Conservation (phyloP, 805 yeast species). For the Pachysolen tannophilus region DNA sequence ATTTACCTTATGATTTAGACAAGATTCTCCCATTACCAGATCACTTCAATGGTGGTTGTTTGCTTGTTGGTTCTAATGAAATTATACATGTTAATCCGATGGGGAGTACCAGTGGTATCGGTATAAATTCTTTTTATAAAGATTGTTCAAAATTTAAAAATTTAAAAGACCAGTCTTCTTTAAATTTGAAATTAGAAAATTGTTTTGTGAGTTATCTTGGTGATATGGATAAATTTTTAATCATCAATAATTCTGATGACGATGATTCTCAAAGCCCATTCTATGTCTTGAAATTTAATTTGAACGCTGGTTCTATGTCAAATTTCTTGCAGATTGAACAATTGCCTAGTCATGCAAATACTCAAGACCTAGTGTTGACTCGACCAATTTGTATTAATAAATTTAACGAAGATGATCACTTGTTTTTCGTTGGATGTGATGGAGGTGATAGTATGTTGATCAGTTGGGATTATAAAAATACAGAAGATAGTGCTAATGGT, state of each 20-base stretch:
- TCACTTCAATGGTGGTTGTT: constrained; percentile 63
- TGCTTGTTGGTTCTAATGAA: constrained; percentile 66
- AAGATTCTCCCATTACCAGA: constrained; percentile 52
- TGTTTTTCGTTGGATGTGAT: constrained; percentile 51
- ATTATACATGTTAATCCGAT: constrained; percentile 73
- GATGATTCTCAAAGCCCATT: neutral
- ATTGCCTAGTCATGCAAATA: constrained; percentile 13
- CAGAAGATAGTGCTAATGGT: constrained; percentile 1
- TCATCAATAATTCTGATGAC: constrained; percentile 20
- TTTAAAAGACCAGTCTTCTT: constrained; percentile 35
- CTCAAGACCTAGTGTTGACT: constrained; percentile 28
- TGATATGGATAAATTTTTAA: constrained; percentile 33
- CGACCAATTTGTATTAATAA: constrained; percentile 14
- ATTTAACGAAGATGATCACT: constrained; percentile 23
- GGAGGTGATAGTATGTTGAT: constrained; percentile 53
- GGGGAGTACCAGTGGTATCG: constrained; percentile 57
- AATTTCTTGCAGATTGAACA: neutral
- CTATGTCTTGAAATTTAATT: neutral
- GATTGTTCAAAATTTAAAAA: constrained; percentile 30
- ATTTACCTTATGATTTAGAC: constrained; percentile 70
- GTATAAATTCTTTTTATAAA: constrained; percentile 48
- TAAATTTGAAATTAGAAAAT: constrained; percentile 50
- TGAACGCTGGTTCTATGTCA: neutral
- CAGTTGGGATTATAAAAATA: constrained; percentile 25
- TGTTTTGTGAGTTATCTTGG: constrained; percentile 29